Conservation (phyloP, 1,139 yeast species). For the Lodderomyces orthopsilosis region DNA sequence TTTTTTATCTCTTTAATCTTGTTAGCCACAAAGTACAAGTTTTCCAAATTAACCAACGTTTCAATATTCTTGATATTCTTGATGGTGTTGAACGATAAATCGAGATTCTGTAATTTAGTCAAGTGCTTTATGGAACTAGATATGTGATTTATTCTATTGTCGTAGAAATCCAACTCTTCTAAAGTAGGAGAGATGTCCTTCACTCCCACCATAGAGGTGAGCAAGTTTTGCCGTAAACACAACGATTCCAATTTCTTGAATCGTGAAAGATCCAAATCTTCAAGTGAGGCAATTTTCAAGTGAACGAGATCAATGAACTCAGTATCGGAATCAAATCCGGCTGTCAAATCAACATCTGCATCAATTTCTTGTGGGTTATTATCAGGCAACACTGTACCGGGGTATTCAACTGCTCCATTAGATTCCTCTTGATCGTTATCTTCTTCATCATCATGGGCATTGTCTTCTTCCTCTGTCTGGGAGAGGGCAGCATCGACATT, state of each 20-base stretch:
- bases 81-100: slow-evolving; percentile 87
- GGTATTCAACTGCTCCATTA: slow-evolving; percentile 37
- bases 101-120: slow-evolving; percentile 58
- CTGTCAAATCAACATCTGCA: slow-evolving; percentile 59
- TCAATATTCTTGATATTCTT: slow-evolving; percentile 81
- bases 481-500: slow-evolving; percentile 5
- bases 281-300: slow-evolving; percentile 66
- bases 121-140: slow-evolving; percentile 65
- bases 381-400: slow-evolving; percentile 57
- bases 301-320: slow-evolving; percentile 77
- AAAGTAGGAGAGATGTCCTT: slow-evolving; percentile 57
- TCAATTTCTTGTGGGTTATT: slow-evolving; percentile 42
- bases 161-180: slow-evolving; percentile 85
- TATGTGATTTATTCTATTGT: slow-evolving; percentile 86
- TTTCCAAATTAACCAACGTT: slow-evolving; percentile 56
- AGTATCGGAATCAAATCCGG: slow-evolving; percentile 58
- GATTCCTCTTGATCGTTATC: slow-evolving; percentile 17
- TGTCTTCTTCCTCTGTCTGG: slow-evolving; percentile 17
- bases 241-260: slow-evolving; percentile 58
- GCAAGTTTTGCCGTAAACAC: slow-evolving; percentile 80
- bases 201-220: slow-evolving; percentile 69
- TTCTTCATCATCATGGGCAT: slow-evolving; percentile 23
- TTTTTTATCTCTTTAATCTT: slow-evolving; percentile 73
- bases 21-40: slow-evolving; percentile 85
- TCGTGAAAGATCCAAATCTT: slow-evolving; percentile 59